Evolutionary conservation across 257 asterid genomes (phyloP).

Genomic region (Solanum acaule): DNA sequence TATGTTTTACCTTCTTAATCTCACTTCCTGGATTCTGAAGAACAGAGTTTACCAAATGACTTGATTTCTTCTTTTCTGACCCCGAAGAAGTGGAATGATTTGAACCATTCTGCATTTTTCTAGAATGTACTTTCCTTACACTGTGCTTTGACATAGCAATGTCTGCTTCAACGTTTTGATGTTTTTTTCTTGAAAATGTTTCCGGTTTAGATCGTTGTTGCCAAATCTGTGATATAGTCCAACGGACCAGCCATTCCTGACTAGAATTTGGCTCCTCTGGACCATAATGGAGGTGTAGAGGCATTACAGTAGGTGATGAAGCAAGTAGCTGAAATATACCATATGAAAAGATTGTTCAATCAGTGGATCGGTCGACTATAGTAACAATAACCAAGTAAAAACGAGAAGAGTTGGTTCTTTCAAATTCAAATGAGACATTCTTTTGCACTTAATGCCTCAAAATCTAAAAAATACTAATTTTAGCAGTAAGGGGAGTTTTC

Average conservation of each 20-base stretch:
- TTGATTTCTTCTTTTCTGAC: constrained; percentile 25
- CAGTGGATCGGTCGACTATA: not conserved
- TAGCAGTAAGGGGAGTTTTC: not conserved
- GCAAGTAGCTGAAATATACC: constrained; percentile 36
- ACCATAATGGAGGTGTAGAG: constrained; percentile 35
- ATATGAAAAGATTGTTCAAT: not conserved
- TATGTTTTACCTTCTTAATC: constrained; percentile 19
- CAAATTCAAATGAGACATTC: not conserved
- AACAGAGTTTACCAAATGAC: constrained; percentile 2
- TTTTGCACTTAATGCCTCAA: not conserved
- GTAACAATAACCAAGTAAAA: not conserved
- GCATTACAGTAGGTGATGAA: constrained; percentile 25
- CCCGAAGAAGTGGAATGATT: constrained; percentile 4
- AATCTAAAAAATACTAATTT: not conserved
- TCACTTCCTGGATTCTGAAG: constrained; percentile 26
- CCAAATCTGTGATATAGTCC: constrained; percentile 46
- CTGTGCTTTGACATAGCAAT: constrained; percentile 12
- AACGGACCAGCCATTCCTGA: constrained; percentile 50
- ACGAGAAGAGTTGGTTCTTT: not conserved
- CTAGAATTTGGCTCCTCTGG: constrained; percentile 44
- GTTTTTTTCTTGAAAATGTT: constrained; percentile 3
- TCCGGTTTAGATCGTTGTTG: constrained; percentile 10
- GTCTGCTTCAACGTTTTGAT: constrained; percentile 10
- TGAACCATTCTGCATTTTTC: constrained; percentile 6
- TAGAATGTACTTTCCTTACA: constrained; percentile 10